Conservation (phyloP, 495 filamentous ascomycete species). For the Daldinia caldariorum region DNA sequence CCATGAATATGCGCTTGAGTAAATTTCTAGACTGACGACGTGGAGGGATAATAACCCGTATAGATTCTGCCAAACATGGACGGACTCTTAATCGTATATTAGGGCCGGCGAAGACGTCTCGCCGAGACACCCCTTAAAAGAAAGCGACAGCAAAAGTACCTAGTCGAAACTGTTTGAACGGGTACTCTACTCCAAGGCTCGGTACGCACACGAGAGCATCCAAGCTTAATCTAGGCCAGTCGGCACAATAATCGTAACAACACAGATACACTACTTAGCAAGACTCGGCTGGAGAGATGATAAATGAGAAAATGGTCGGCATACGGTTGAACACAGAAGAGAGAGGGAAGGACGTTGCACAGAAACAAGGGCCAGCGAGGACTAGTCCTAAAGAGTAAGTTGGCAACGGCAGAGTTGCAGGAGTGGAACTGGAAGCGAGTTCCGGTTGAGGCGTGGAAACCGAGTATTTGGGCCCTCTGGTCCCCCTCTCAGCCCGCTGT, state of each 20-base stretch:
- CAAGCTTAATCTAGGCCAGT: slow-evolving; percentile 19
- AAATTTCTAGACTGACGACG: slow-evolving; percentile 11
- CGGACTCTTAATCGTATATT: neutral
- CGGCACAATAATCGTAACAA: slow-evolving; percentile 18
- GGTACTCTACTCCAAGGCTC: slow-evolving; percentile 25
- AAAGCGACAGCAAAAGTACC: slow-evolving; percentile 24
- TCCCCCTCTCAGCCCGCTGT: slow-evolving; percentile 45
- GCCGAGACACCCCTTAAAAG: slow-evolving; percentile 11
- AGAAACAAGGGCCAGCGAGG: slow-evolving; percentile 32
- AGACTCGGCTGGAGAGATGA: slow-evolving; percentile 35
- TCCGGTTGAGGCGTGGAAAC: slow-evolving; percentile 47
- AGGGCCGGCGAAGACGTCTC: slow-evolving; percentile 7
- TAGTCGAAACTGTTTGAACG: slow-evolving; percentile 5
- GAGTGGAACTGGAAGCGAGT: slow-evolving; percentile 47
- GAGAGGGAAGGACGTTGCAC: slow-evolving; percentile 37
- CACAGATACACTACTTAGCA: slow-evolving; percentile 27
- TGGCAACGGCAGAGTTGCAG: slow-evolving; percentile 43
- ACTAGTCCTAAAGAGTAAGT: slow-evolving; percentile 45
- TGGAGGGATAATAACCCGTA: slow-evolving; percentile 13
- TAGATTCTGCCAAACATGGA: slow-evolving; percentile 11
- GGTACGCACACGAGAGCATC: slow-evolving; percentile 21
- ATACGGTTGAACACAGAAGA: slow-evolving; percentile 32
- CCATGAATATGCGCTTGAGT: slow-evolving; percentile 16
- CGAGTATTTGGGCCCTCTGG: slow-evolving; percentile 47
- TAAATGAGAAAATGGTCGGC: slow-evolving; percentile 41